Base-by-base conservation (phyloP, 2,329 filamentous ascomycete genomes). In the Fusarium globosum region DNA sequence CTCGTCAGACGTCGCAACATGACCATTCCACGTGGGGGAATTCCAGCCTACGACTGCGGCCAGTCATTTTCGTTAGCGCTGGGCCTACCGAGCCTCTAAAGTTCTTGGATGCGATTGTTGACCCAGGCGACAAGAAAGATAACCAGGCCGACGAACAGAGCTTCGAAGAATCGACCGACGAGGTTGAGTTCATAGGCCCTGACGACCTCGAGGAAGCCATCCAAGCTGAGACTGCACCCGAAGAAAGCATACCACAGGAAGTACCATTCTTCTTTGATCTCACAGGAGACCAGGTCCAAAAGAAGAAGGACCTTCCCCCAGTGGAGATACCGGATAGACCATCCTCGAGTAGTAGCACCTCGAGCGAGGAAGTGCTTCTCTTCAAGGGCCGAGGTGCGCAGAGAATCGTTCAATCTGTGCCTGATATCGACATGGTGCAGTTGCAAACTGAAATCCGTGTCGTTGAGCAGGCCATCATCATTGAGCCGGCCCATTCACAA, bases 321-420 rank as follows among this genome's bases (percentile, higher is more conserved):
- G 45, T 75, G 14, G 35, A 68, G 18, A 64, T 74, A 20, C 72
- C 77, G 20, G 73, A 77, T 14, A 69, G 71, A 42, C 58, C 71
- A 11, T 68, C 57, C 2, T 79, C 77, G 4, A 69, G 73, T 28
- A 76, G 77, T 15, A 78, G 72, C 41, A 79, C 68, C 52, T 93
- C 92, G 1, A 93, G 91, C 76, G 93, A 82, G 16, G 81, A 97
- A 72, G 84, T 94, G 10, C 90, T 95, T 52, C 77, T 94, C 1
- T 94, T 93, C 78, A 87, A 85, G 65, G 90, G 90, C 43, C 86
- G 90, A 61, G 82, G 82, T 62, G 63, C 64, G 65, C 79, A 79
- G 77, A 64, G 73, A 76, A 80, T 69, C 61, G 28, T 65, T 16
- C 77, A 75, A 43, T 41, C 43, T 18, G 42, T 43, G 28, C 38